These are phyloP conservation scores for Dioszegia hungarica DNA, from an alignment of 768 basidiomycete species.

Conservation along the genomic window DNA sequence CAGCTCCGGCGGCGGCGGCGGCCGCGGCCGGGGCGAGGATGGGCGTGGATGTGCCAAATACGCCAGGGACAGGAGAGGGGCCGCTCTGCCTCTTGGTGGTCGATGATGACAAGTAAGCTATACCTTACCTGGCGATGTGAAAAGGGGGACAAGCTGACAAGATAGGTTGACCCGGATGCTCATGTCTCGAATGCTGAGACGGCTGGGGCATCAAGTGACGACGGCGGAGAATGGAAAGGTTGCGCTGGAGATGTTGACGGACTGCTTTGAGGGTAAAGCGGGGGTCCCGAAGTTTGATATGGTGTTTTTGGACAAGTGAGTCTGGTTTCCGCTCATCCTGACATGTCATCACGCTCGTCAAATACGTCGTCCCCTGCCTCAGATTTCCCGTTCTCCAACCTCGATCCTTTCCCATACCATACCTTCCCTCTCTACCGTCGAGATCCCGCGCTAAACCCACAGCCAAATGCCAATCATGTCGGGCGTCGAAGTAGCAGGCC, in stretches of 20 bases:
- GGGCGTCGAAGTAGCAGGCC: constrained; percentile 43
- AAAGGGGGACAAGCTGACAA: background rate
- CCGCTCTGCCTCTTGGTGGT: constrained; percentile 41
- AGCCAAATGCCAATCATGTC: constrained; percentile 49
- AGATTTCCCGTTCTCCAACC: no score
- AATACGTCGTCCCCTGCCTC: no score
- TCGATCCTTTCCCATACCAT: no score
- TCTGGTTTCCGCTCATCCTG: background rate
- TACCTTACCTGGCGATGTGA: background rate
- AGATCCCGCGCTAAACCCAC: background rate
- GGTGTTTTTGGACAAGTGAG: constrained; percentile 47
- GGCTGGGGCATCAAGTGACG: constrained; percentile 41
- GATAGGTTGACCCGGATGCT: constrained; percentile 44
- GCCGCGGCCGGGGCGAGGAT: no score
- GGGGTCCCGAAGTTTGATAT: constrained; percentile 31
- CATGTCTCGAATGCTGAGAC: constrained; percentile 46
- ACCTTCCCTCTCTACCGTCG: background rate
- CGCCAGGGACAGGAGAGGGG: background rate
- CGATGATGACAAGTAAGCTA: constrained; percentile 47
- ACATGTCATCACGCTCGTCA: no score
- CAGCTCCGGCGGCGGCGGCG: no score
- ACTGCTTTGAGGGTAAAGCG: constrained; percentile 20
- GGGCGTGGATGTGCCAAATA: no score
- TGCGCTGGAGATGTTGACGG: constrained; percentile 38
- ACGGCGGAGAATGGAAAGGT: constrained; percentile 46